Evolutionary conservation across 768 basidiomycete species (phyloP).

Genomic region (Pleurotus giganteus): DNA sequence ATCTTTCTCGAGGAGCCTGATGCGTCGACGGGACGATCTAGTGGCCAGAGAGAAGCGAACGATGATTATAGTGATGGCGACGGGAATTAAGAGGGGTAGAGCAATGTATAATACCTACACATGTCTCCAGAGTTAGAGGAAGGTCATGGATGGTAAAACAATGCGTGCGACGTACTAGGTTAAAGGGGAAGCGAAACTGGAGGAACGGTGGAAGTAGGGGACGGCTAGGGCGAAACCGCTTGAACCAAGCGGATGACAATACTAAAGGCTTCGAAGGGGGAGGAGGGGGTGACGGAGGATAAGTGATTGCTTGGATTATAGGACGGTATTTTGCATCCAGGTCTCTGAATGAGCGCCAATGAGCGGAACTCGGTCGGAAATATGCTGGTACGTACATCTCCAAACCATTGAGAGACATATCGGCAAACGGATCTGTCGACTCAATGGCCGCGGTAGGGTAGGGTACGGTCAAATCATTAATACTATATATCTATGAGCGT

Average conservation of each 20-base stretch:
- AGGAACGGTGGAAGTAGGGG: constrained; percentile 59
- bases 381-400: constrained; percentile 47
- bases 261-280: constrained; percentile 34
- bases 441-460: constrained; percentile 79
- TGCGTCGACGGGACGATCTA: constrained; percentile 59
- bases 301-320: constrained; percentile 51
- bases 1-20: constrained; percentile 62
- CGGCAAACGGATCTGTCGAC: constrained; percentile 60
- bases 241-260: constrained; percentile 46
- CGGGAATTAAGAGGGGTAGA: constrained; percentile 66
- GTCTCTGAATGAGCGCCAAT: constrained; percentile 36
- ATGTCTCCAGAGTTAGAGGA: constrained; percentile 1
- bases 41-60: constrained; percentile 58
- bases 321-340: constrained; percentile 55
- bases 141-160: not conserved
- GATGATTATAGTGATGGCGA: constrained; percentile 51
- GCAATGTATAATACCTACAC: constrained; percentile 48
- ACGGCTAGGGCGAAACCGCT: constrained; percentile 31
- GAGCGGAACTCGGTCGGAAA: constrained; percentile 3
- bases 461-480: constrained; percentile 80
- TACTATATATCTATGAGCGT: constrained; percentile 29
- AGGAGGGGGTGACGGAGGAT: constrained; percentile 43
- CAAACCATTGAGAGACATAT: constrained; percentile 54
- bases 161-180: constrained; percentile 66
- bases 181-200: constrained; percentile 64